phyloP scores from a whole-genome alignment of 2,329 filamentous ascomycete genomes.

The Endoconidiophora laricicola region DNA sequence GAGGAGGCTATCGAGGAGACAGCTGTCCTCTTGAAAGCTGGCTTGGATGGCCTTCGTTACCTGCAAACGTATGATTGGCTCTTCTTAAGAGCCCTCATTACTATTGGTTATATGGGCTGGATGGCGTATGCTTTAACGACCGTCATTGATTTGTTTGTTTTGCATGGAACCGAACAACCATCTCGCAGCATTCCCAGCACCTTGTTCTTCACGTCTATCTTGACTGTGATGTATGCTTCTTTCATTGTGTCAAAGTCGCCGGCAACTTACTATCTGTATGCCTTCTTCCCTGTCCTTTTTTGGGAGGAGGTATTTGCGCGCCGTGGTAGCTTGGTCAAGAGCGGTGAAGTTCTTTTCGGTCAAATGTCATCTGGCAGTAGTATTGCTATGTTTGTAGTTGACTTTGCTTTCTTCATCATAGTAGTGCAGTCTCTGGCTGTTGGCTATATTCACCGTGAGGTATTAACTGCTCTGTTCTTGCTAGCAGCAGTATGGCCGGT shows the following conservation, averaged over 20 bases:
- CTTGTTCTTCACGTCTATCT: conserved; percentile 54
- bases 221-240: conserved; percentile 62
- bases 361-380: conserved; percentile 46
- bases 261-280: conserved; percentile 74
- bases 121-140: conserved; percentile 82
- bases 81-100: conserved; percentile 78
- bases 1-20: conserved; percentile 69
- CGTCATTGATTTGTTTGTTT: conserved; percentile 73
- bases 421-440: conserved; percentile 75
- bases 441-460: conserved; percentile 79
- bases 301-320: conserved; percentile 90
- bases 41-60: conserved; percentile 73
- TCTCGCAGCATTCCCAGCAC: conserved; percentile 43
- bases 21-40: conserved; percentile 57
- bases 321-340: conserved; percentile 50
- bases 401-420: conserved; percentile 50
- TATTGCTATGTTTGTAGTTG: conserved; percentile 42
- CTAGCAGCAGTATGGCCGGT: conserved; percentile 63
- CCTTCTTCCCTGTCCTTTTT: conserved; percentile 81
- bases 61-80: conserved; percentile 98
- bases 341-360: conserved; percentile 50
- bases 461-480: conserved; percentile 68
- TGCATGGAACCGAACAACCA: conserved; percentile 51
- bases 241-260: conserved; percentile 69
- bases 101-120: conserved; percentile 85